These are phyloP conservation scores for Gynochthodes officinalis DNA, from an alignment of 257 asterid species.

Conservation along the genomic window DNA sequence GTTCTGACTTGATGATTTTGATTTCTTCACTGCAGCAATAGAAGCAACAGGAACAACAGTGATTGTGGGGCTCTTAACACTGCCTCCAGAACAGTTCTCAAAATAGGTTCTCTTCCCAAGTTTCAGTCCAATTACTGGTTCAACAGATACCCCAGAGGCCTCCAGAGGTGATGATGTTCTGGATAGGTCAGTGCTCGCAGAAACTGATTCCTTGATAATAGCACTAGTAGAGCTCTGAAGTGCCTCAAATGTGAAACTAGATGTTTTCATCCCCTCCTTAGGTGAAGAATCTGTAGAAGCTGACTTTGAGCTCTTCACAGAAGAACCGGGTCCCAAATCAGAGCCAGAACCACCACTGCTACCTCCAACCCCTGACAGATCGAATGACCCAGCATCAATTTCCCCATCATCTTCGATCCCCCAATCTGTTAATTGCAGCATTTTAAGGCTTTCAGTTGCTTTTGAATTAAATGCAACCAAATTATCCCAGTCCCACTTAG, in stretches of 20 bases:
- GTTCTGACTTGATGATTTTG: conserved; percentile 42
- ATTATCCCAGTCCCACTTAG: conserved; percentile 78
- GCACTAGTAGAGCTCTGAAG: conserved; percentile 33
- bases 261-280: conserved; percentile 36
- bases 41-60: conserved; percentile 46
- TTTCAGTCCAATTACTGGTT: conserved; percentile 65
- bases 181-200: conserved; percentile 17
- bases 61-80: conserved; percentile 40
- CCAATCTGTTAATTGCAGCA: conserved; percentile 69
- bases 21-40: conserved; percentile 40
- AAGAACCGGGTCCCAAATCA: conserved; percentile 62
- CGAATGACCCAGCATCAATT: conserved; percentile 57
- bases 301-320: conserved; percentile 75
- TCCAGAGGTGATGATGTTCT: conserved; percentile 47
- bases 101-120: conserved; percentile 84
- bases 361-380: conserved; percentile 50
- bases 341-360: conserved; percentile 58
- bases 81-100: conserved; percentile 50
- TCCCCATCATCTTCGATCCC: conserved; percentile 62
- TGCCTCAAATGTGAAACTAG: conserved; percentile 44
- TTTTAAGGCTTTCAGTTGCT: conserved; percentile 50
- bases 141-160: conserved; percentile 50
- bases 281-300: conserved; percentile 71
- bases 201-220: conserved; percentile 18
- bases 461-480: conserved; percentile 48